phyloP scores from a whole-genome alignment of 2,329 filamentous ascomycete species.

The Grosmannia penicillata region DNA sequence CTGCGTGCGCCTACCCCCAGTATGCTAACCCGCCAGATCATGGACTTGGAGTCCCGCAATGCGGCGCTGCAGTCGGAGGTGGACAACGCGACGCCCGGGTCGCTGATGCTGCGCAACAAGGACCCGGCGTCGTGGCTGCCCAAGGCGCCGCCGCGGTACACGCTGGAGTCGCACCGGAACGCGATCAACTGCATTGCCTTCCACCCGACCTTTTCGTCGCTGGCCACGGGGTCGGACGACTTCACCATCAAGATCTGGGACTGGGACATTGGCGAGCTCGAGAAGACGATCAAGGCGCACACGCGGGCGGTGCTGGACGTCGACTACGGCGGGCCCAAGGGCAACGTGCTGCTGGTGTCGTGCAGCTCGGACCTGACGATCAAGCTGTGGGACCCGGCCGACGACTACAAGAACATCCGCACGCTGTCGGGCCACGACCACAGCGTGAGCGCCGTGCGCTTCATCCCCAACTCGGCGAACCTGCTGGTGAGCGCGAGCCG shows the following conservation, averaged over 20 bases:
- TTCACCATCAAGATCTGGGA: constrained; percentile 96
- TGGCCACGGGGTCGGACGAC: constrained; percentile 85
- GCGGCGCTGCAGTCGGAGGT: constrained; percentile 64
- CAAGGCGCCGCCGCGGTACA: constrained; percentile 65
- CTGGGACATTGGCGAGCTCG: constrained; percentile 84
- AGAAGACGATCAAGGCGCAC: constrained; percentile 82
- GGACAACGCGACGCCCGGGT: constrained; percentile 63
- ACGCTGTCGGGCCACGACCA: constrained; percentile 87
- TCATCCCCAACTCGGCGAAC: constrained; percentile 73
- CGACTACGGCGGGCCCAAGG: constrained; percentile 76
- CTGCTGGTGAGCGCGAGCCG: constrained; percentile 74
- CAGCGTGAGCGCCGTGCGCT: constrained; percentile 75
- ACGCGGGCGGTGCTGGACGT: constrained; percentile 79
- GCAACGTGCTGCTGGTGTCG: constrained; percentile 62
- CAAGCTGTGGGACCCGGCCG: constrained; percentile 84
- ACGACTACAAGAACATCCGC: constrained; percentile 90
- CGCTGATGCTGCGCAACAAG: constrained; percentile 64
- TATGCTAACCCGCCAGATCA: constrained; percentile 48
- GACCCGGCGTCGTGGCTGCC: constrained; percentile 81
- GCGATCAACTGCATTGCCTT: constrained; percentile 82
- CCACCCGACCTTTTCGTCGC: constrained; percentile 78
- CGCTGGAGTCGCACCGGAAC: constrained; percentile 66
- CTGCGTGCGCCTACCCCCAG: no score
- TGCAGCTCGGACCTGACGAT: constrained; percentile 86
- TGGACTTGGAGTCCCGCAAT: constrained; percentile 76